Base-by-base conservation (phyloP, 164 flowering plant species). In the Liriodendron chinense region DNA sequence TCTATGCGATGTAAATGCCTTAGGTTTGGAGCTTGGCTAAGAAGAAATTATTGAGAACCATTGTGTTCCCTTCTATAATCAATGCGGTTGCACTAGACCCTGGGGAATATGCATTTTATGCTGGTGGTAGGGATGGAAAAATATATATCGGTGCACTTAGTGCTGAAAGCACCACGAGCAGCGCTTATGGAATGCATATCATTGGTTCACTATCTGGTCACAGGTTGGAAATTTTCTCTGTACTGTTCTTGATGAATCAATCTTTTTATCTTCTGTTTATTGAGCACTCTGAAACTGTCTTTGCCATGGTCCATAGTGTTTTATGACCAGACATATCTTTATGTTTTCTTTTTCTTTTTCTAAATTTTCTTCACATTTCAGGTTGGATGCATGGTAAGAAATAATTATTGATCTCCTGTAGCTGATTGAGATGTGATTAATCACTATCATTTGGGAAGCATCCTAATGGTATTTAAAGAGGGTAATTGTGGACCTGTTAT, bases 1-100 rank as follows among this genome's bases (percentile, higher is more conserved):
- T 64, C 13, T 21, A 64, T 64, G 67, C 24, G 66, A n/a, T 64
- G 28, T 64, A 69, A 74, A 71, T 78, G 47, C 76, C 76, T 73
- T 72, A 95, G 98, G 92, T 95, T 9, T 92, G 99, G 99, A 91
- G 96, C 85, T 78, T 92, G 72, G 81, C 89, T 12, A 84, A 56
- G 68, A 97, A 94, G 21, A 84, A 71, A 22, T 78, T 92, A 26
- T 73, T 95, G 78, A 86, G 98, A 80, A 87, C 80, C 71, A 83
- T 93, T 77, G 79, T 83, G 18, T 95, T 93, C 74, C 98, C 97
- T 59, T 84, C 93, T 74, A 74, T 85, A 78, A 85, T 95, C 79
- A 87, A 92, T 85, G 91, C 98, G 68, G 71, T 95, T 84, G 91
- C 91, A 18, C 72, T 95, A 80, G 98, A 93, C 74, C 96, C 97